phyloP scores from a whole-genome alignment of 139 green algal species.

The Haematococcus lacustris region DNA sequence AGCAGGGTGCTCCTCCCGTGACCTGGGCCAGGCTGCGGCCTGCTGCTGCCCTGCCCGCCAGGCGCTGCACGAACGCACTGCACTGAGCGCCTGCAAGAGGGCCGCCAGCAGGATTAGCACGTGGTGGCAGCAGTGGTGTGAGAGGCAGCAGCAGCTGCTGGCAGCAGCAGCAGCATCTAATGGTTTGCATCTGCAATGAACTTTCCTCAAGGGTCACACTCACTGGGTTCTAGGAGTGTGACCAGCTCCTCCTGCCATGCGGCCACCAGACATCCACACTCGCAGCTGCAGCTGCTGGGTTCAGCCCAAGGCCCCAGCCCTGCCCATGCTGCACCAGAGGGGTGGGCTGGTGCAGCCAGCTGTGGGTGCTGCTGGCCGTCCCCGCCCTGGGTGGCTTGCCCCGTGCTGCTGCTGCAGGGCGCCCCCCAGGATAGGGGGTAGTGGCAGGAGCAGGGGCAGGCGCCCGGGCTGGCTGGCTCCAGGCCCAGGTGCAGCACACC shows the following conservation, averaged over 20 bases:
- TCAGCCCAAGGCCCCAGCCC: too few species aligned
- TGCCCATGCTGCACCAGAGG: too few species aligned
- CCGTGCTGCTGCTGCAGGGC: too few species aligned
- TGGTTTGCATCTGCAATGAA: background rate
- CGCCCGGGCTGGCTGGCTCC: background rate
- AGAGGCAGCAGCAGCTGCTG: background rate
- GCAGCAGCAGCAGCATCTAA: background rate
- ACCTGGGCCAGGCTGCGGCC: background rate
- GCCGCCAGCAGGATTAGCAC: background rate
- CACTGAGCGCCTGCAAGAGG: background rate
- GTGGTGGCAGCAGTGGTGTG: background rate
- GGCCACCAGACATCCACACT: background rate
- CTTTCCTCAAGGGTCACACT: background rate
- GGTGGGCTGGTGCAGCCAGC: too few species aligned
- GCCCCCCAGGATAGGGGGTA: too few species aligned
- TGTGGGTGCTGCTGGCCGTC: too few species aligned
- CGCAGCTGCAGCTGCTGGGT: background rate
- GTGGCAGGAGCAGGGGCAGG: too few species aligned
- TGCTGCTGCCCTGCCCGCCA: background rate
- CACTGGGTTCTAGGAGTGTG: slow-evolving; percentile 7
- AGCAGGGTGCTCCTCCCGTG: background rate
- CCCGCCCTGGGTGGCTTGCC: too few species aligned
- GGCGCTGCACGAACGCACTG: background rate
- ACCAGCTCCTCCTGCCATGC: slow-evolving; percentile 1
- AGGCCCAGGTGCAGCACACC: slow-evolving; percentile 9